phyloP scores from a whole-genome alignment of 139 green algal genomes.

The Coelastrella sp. region DNA sequence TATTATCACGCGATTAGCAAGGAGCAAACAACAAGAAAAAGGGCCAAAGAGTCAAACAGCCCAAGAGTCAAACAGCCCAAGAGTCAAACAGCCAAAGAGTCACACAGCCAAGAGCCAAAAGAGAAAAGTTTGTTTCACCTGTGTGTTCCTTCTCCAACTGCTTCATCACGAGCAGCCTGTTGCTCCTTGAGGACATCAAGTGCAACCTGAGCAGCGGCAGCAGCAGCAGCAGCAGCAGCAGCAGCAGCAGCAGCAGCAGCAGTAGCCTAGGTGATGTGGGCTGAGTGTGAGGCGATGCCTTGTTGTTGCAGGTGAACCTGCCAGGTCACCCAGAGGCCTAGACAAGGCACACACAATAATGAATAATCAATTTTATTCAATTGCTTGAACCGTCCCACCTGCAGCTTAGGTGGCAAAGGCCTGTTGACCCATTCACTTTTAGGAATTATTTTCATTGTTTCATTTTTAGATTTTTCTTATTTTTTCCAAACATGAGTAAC shows the following conservation, averaged over 20 bases:
- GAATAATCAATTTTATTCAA: too few species aligned
- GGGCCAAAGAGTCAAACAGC: too few species aligned
- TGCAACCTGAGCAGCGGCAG: background rate
- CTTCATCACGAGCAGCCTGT: constrained; percentile 18
- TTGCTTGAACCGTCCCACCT: background rate
- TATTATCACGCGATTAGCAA: too few species aligned
- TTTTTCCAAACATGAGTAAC: too few species aligned
- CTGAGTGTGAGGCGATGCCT: background rate
- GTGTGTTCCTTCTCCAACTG: background rate
- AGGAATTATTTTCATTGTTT: background rate
- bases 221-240: background rate
- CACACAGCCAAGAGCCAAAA: too few species aligned
- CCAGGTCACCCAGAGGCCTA: too few species aligned
- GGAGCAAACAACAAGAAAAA: too few species aligned
- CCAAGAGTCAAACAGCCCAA: too few species aligned
- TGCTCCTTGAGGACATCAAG: constrained; percentile 19
- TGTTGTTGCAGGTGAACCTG: background rate
- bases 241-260: background rate
- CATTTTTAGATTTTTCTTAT: too few species aligned
- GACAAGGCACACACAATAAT: too few species aligned
- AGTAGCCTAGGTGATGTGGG: background rate
- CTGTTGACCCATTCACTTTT: background rate
- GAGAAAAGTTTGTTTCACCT: background rate
- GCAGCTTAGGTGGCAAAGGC: background rate
- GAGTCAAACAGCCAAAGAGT: too few species aligned